A percentile compares a stretch with the other conserved stretches of the same genome.
Conservation (phyloP, 805 yeast genomes). For the Ogataea dorogensis region DNA sequence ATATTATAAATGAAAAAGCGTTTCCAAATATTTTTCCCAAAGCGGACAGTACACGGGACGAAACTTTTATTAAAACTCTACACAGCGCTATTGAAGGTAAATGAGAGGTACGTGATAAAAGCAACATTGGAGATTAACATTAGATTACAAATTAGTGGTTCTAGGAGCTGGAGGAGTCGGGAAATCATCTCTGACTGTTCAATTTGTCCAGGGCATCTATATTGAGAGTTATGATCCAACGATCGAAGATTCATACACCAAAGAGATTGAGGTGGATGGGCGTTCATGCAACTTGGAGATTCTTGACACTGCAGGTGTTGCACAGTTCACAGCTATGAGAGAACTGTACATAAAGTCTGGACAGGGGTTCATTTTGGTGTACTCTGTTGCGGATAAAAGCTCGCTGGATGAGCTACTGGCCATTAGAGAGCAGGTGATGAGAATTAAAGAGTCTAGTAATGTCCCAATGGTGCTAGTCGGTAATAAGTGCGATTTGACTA, state of each 20-base stretch:
- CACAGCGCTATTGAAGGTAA: not conserved
- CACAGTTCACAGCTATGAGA: slow-evolving; percentile 95
- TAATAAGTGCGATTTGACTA: slow-evolving; percentile 81
- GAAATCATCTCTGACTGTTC: slow-evolving; percentile 89
- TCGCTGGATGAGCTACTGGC: slow-evolving; percentile 76
- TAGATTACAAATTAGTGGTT: slow-evolving; percentile 85
- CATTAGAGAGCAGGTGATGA: slow-evolving; percentile 76
- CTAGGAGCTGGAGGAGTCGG: slow-evolving; percentile 98
- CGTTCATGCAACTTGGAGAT: slow-evolving; percentile 83
- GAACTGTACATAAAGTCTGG: slow-evolving; percentile 86
- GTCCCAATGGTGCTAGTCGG: slow-evolving; percentile 93
- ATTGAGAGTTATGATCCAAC: slow-evolving; percentile 95
- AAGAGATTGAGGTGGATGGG: slow-evolving; percentile 84
- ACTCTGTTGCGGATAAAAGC: slow-evolving; percentile 58
- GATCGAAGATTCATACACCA: slow-evolving; percentile 91
- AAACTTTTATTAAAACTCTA: not conserved
- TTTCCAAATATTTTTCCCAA: slow-evolving; percentile 7
- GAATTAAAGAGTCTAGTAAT: slow-evolving; percentile 71
- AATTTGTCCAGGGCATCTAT: slow-evolving; percentile 86
- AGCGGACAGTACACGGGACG: slow-evolving; percentile 5
- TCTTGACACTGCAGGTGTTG: slow-evolving; percentile 62
- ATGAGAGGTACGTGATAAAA: slow-evolving; percentile 8
- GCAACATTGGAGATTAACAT: not conserved
- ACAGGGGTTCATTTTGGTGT: slow-evolving; percentile 63
- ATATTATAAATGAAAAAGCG: not conserved